Base-by-base conservation (phyloP, 805 yeast species). In the Tetrapisispora namnaoensis region DNA sequence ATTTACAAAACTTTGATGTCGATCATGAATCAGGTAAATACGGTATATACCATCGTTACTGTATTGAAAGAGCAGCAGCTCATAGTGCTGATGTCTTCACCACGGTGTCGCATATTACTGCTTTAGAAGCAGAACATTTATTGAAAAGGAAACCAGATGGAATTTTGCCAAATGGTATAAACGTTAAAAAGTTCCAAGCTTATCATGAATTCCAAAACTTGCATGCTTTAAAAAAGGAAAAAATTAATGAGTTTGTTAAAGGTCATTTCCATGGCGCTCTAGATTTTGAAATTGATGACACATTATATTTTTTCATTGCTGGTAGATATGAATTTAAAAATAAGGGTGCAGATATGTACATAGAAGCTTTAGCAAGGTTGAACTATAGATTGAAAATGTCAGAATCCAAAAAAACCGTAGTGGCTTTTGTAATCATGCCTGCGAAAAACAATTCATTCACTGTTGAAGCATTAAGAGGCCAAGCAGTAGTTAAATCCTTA, bases 1-100 rank as follows among this genome's bases (percentile, higher is more conserved):
- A 91, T 65, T 74, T 91, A 61, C 85, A 84, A 52, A 70, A 77
- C 54, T 91, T 93, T 63, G 98, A 91, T 60, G 98, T 91, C 46
- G 98, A 91, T 66, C 89, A 91, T 30, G 99, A 91, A 69, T 98
- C 98, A 14, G 99, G 99, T 18, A 90, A 89, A 69, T 76, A 98
- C 57, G 99, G 99, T 48, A 91, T 91, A 58, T 91, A 91, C 69
- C 99, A 91, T 67, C 78, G 99, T 54, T 93, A 91, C 67, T 91
- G 99, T 69, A 85, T 91, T 55, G 99, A 91, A 72, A 78, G 99
- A 51, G 90, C 95, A 6, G 96, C 97, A 14, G 89, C 96, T 18
- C 98, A 91, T 65, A 77, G 93, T 13, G 87, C 95, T 7, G 98
- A 91, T 67, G 99, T 91, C 21, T 91, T 91, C 71, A 91, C 99